phyloP scores from a whole-genome alignment of 2,329 filamentous ascomycete species.

The Fusarium xyrophilum region DNA sequence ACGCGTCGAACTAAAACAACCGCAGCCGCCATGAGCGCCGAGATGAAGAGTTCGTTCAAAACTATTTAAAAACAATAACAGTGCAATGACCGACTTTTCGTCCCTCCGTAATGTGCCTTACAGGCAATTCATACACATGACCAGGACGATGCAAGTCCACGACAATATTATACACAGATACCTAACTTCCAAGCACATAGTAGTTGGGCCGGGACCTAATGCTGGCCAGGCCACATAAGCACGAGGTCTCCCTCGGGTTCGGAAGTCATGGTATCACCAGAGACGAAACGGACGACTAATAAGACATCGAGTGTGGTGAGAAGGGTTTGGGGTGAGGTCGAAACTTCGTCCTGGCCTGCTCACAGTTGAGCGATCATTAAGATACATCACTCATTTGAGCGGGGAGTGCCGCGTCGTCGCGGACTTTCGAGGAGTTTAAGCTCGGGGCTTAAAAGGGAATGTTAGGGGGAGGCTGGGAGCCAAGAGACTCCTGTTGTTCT shows the following conservation, averaged over 20 bases:
- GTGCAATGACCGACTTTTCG: conserved; percentile 13
- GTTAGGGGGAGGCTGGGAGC: conserved; percentile 59
- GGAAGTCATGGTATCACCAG: conserved; percentile 33
- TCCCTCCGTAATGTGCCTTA: conserved; percentile 23
- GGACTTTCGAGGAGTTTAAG: conserved; percentile 26
- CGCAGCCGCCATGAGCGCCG: conserved; percentile 16
- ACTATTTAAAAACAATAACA: conserved; percentile 24
- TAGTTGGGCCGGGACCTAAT: conserved; percentile 9
- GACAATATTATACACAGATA: conserved; percentile 44
- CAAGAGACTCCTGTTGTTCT: conserved; percentile 75
- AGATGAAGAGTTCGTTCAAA: conserved; percentile 23
- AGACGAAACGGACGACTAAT: conserved; percentile 40
- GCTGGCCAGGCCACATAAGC: conserved; percentile 15
- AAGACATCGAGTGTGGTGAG: conserved; percentile 41
- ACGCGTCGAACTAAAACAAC: conserved; percentile 23
- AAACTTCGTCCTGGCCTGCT: conserved; percentile 33
- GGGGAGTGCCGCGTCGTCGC: conserved; percentile 29
- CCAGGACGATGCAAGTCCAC: conserved; percentile 26
- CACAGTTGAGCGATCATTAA: conserved; percentile 41
- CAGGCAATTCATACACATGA: conserved; percentile 27
- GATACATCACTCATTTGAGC: conserved; percentile 37
- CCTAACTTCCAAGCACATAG: conserved; percentile 4
- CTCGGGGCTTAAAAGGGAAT: conserved; percentile 67
- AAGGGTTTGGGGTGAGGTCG: conserved; percentile 25
- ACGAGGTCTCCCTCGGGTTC: conserved; percentile 1